phyloP scores from a whole-genome alignment of 2,329 filamentous ascomycete genomes.

The Tolypocladium sp. region DNA sequence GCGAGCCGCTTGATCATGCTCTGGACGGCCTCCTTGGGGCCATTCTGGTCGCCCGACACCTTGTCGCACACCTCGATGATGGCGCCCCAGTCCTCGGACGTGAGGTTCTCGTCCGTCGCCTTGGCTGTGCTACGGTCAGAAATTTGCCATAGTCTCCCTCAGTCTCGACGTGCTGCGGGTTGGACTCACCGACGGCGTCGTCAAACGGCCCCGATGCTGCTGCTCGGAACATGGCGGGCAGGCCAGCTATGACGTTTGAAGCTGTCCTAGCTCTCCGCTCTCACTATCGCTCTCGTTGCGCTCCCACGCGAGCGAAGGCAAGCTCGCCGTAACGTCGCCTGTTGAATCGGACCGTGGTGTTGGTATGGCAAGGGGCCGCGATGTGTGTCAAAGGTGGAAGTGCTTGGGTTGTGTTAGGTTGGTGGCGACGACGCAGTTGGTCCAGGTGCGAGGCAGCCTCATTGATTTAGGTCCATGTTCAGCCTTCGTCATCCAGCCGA shows the following conservation, averaged over 20 bases:
- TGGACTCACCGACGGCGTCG: conserved; percentile 46
- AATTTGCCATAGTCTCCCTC: not conserved
- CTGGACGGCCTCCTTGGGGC: conserved; percentile 75
- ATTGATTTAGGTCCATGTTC: not conserved
- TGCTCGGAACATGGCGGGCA: conserved; percentile 46
- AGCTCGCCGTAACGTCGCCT: not conserved
- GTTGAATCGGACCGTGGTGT: not conserved
- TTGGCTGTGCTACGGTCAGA: conserved; percentile 35
- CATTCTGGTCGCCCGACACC: conserved; percentile 43
- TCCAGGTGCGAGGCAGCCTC: not conserved
- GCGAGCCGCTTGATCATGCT: conserved; percentile 87
- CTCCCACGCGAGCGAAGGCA: not conserved
- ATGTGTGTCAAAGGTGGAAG: not conserved
- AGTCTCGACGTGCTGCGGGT: not conserved
- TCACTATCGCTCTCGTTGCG: not conserved
- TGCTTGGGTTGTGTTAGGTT: not conserved
- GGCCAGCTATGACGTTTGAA: conserved; percentile 10
- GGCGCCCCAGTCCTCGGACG: conserved; percentile 63
- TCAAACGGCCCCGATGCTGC: conserved; percentile 49
- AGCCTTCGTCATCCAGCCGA: not conserved
- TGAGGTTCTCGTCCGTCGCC: conserved; percentile 97
- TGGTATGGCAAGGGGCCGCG: not conserved
- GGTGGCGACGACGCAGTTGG: not conserved
- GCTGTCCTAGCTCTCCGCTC: not conserved
- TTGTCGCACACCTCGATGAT: conserved; percentile 58